Percentiles rank a stretch among this genome's conserved stretches.
Evolutionary conservation across 75 land plant genomes (phyloP).

Genomic region (Pinus albicaulis): DNA sequence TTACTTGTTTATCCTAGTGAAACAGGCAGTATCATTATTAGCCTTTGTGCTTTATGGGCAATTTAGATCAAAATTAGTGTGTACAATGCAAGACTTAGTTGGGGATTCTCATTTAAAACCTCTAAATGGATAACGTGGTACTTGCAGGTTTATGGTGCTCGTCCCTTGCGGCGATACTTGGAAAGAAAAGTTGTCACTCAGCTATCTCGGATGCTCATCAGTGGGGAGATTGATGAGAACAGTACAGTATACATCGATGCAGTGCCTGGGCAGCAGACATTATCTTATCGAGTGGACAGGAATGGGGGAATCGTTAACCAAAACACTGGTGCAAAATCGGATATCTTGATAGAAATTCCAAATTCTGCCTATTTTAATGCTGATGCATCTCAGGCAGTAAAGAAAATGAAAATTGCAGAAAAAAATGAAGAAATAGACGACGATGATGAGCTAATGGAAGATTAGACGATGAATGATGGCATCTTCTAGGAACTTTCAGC

Average conservation of each 20-base stretch:
- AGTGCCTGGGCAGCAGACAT: conserved; percentile 26
- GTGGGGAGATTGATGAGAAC: conserved; percentile 89
- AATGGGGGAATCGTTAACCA: conserved; percentile 85
- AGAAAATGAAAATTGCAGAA: conserved; percentile 83
- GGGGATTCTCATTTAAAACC: too few relatives aligned
- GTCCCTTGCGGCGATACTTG: conserved; percentile 92
- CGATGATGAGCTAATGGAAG: conserved; percentile 77
- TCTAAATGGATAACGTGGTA: too few relatives aligned
- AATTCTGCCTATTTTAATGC: conserved; percentile 23
- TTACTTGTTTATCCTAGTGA: neutral
- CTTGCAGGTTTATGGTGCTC: conserved; percentile 88
- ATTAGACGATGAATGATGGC: neutral
- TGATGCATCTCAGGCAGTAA: conserved; percentile 51
- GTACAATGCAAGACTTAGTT: too few relatives aligned
- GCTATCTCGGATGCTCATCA: conserved; percentile 81
- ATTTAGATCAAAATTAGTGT: neutral
- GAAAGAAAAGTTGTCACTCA: conserved; percentile 95
- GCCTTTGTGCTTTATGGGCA: neutral
- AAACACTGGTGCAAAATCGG: conserved; percentile 66
- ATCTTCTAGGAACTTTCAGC: too few relatives aligned
- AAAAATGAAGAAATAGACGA: conserved; percentile 52
- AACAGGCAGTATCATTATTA: neutral
- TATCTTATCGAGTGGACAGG: conserved; percentile 49
- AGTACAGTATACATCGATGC: conserved; percentile 90
- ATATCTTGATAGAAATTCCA: conserved; percentile 76